Base-by-base conservation (phyloP, 169 alveolate species). In the Haemoproteus tartakovskyi region DNA sequence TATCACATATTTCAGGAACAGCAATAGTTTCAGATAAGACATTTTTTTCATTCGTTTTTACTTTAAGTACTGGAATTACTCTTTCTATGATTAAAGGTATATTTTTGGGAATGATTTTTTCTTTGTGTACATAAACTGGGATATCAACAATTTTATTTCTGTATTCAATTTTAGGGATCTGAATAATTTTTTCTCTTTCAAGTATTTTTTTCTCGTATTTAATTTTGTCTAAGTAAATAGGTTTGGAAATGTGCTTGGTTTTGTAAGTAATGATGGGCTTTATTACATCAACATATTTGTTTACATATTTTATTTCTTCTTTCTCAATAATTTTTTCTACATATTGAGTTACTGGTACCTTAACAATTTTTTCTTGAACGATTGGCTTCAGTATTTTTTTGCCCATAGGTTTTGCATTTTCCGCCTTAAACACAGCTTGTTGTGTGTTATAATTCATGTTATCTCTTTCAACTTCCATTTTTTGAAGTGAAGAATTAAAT, bases 131-230 rank as follows among this genome's bases (percentile, higher is more conserved):
- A 16, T 67, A 67, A 18, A 67, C 70, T 26, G 82, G 82, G 37
- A 67, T 67, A 40, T 67, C 82, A 27, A 67, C 70, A 52, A 67
- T 40, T 67, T 67, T 67, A 54, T 67, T 67, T 67, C 82, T 67
- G 24, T 67, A 67, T 36, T 67, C 82, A 38, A 67, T 67, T 52
- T 67, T 67, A 0, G 82, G 82, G 16, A 67, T 67, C 21, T 67
- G 82, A 21, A 67, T 47, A 52, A 67, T 67, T 67, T 67, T 67
- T 40, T 67, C 82, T 46, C 54, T 67, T 21, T 67, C 82, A 52
- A 67, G 21, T 57, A 67, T 30, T 38, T 67, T 67, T 6, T 64
- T 64, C 22, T 67, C 70, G 27, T 67, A 67, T 30, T 67, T 67
- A 40, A 67, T 67, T 67, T 67, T 67, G 37, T 67, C 82, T 67